Evolutionary conservation across 768 basidiomycete genomes (phyloP).

Genomic region (Xerocomellus amylosporus): DNA sequence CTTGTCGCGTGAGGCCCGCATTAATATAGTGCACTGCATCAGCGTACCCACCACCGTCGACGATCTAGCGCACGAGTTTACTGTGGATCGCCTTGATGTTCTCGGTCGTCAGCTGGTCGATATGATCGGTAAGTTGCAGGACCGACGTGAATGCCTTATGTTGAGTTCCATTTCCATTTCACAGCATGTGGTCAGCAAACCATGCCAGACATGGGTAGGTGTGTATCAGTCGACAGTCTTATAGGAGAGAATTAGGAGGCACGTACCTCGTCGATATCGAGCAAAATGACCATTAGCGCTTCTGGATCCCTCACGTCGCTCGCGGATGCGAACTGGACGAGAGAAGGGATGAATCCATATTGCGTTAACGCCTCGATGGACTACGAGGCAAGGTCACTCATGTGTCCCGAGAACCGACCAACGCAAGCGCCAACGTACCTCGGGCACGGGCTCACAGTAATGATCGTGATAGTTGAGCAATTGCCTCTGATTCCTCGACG

Average conservation of each 20-base stretch:
- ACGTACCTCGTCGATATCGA: conserved; percentile 29
- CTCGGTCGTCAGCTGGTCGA: conserved; percentile 28
- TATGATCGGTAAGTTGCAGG: conserved; percentile 21
- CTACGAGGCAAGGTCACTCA: conserved; percentile 6
- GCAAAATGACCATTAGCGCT: conserved; percentile 15
- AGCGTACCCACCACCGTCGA: conserved; percentile 6
- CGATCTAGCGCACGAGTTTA: conserved; percentile 29
- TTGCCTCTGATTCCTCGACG: conserved; percentile 25
- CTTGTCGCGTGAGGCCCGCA: conserved; percentile 28
- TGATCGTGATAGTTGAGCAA: conserved; percentile 33
- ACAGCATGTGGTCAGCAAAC: background rate
- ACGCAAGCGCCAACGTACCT: conserved; percentile 11
- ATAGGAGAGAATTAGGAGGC: background rate
- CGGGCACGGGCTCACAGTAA: conserved; percentile 19
- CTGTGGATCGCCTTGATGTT: conserved; percentile 29
- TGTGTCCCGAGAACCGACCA: background rate
- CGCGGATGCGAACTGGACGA: conserved; percentile 21
- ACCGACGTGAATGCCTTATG: conserved; percentile 28
- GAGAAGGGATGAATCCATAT: conserved; percentile 24
- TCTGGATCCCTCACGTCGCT: conserved; percentile 28
- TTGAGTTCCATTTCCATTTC: too few species aligned
- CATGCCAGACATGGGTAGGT: background rate
- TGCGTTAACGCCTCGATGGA: conserved; percentile 27
- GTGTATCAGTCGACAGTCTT: background rate
- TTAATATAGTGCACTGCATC: conserved; percentile 28